phyloP scores from a whole-genome alignment of 1,139 yeast species.

The Suhomyces choctaworum region DNA sequence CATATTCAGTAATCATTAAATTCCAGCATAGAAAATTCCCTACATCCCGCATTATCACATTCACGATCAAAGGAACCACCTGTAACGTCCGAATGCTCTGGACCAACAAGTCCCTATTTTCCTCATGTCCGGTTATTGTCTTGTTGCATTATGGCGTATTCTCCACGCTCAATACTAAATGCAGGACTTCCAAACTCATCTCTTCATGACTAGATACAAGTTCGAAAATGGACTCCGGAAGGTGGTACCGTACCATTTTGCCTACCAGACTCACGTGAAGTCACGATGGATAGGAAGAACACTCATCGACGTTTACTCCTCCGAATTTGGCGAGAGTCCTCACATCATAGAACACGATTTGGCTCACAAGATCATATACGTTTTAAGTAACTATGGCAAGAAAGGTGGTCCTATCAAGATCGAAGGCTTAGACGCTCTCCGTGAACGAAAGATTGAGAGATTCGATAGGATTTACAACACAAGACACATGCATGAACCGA shows the following conservation, averaged over 20 bases:
- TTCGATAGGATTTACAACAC: slow-evolving; percentile 52
- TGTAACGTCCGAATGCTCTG: no score
- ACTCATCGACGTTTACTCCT: slow-evolving; percentile 40
- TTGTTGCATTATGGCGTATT: no score
- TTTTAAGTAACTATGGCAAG: slow-evolving; percentile 30
- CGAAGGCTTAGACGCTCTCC: slow-evolving; percentile 26
- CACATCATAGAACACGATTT: slow-evolving; percentile 28
- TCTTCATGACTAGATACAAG: slow-evolving; percentile 12
- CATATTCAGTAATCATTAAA: no score
- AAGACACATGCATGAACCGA: slow-evolving; percentile 67
- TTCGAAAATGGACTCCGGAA: slow-evolving; percentile 45
- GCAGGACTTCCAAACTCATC: no score
- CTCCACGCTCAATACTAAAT: no score
- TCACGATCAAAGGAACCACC: no score
- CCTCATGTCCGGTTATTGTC: no score
- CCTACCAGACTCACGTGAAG: slow-evolving; percentile 44
- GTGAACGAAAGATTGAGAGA: slow-evolving; percentile 29
- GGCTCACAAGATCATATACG: slow-evolving; percentile 25
- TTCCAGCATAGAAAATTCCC: no score
- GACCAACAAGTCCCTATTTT: no score
- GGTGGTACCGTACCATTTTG: slow-evolving; percentile 48
- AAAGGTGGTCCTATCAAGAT: slow-evolving; percentile 20
- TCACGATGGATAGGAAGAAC: slow-evolving; percentile 52
- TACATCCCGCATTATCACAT: no score
- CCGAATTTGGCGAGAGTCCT: slow-evolving; percentile 46